These are phyloP conservation scores for Trypanosoma conorhini DNA, from an alignment of 208 protist species.

Conservation along the genomic window DNA sequence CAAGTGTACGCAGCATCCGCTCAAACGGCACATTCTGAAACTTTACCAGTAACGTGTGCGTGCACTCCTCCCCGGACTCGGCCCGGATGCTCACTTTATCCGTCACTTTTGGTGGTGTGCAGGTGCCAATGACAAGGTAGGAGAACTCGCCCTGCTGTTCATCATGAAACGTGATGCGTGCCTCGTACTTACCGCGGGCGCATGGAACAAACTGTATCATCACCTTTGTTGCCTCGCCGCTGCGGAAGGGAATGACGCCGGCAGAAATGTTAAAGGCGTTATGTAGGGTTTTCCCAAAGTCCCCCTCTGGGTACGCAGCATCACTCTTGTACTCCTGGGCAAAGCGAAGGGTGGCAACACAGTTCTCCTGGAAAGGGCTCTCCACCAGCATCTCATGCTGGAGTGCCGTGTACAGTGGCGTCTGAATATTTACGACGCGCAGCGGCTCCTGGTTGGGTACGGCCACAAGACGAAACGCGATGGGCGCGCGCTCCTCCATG, in stretches of 20 bases:
- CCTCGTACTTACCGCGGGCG: slow-evolving; percentile 69
- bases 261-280: slow-evolving; percentile 67
- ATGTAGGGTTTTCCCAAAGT: slow-evolving; percentile 33
- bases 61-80: slow-evolving; percentile 62
- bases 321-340: slow-evolving; percentile 67
- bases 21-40: slow-evolving; percentile 62
- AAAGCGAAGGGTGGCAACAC: slow-evolving; percentile 74
- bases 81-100: slow-evolving; percentile 57
- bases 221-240: slow-evolving; percentile 64
- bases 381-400: slow-evolving; percentile 72
- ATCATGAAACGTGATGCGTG: slow-evolving; percentile 84
- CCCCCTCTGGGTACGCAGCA: slow-evolving; percentile 37
- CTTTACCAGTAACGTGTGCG: slow-evolving; percentile 48
- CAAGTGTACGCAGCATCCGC: slow-evolving; percentile 64
- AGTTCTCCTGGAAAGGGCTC: slow-evolving; percentile 79
- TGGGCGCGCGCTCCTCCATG: slow-evolving; percentile 52
- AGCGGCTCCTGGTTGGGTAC: slow-evolving; percentile 71
- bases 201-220: slow-evolving; percentile 85
- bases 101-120: slow-evolving; percentile 47
- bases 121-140: slow-evolving; percentile 71
- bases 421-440: slow-evolving; percentile 57
- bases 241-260: slow-evolving; percentile 74
- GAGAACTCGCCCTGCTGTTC: slow-evolving; percentile 91
- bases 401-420: slow-evolving; percentile 77
- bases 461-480: slow-evolving; percentile 73